Base-by-base conservation (phyloP, 148 eudicot genomes). In the Vaccinium vitisidaea region DNA sequence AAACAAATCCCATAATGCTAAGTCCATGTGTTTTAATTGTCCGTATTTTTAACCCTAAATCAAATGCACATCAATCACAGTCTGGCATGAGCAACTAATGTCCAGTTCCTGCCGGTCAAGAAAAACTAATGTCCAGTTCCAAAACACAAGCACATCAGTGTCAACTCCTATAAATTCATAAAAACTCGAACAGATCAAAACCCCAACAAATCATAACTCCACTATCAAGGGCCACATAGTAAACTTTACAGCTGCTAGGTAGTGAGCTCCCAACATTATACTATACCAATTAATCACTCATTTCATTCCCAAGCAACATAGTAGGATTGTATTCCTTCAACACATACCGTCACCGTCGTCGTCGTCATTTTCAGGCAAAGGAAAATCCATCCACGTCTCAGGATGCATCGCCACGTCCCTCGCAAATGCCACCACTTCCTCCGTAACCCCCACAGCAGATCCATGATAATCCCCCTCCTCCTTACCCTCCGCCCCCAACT, bases 311-410 rank as follows among this genome's bases (percentile, higher is more conserved):
- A 43, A 43, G 6, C 46, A 43, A 39, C 43, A 39, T 39, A 39
- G 46, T 43, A 43, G 46, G 6, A 43, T 0, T 43, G 46, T 43
- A 43, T 43, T 43, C 46, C 6, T 43, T 43, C 46, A 43, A 43
- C 46, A 43, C 46, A 43, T 43, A 43, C 93, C 95, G 36, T 86
- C 92, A 58, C 90, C 89, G 48, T 87, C 91, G 75, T 90, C 89
- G n/a, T 86, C 91, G 15, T 92, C 93, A 77, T 86, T 88, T 59
- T 92, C 91, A 70, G 92, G 93, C 82, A 95, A 86, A 54, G 98
- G 99, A 77, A 97, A 97, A 85, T 97, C 95, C 84, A 97, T 84
- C 99, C 98, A 97, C 84, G 98, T 95, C 90, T 95, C 98, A 8
- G 99, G 98, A 91, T 95, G 98, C 95, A 91, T 58, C 61, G 95